Base-by-base conservation (phyloP, 768 basidiomycete genomes). In the Lepiota subincarnata region DNA sequence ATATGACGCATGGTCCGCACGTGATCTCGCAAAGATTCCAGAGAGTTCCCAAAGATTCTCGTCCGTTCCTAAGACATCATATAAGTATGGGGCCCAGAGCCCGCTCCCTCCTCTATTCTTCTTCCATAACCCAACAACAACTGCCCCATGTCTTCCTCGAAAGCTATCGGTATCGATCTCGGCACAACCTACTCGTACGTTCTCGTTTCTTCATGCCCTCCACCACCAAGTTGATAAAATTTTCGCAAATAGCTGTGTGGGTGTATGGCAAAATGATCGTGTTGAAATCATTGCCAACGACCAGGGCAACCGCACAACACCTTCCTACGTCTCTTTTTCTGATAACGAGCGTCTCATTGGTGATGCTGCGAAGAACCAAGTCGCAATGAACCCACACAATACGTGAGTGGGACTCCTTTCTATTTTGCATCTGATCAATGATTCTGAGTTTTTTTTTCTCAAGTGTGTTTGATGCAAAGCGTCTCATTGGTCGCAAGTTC, bases 231-330 rank as follows among this genome's bases (percentile, higher is more conserved):
- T 54, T 57, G 35, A 34, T 53, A 35, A 53, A 20, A 49, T 57
- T 50, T 56, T 59, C 44, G 66, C 50, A 55, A n/a, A 24, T 69
- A 94, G 91, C n/a, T 98, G 95, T 73, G 96, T 98, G 64, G 96
- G 91, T 81, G 95, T 98, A 58, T 98, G 95, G 94, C 92, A 95
- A 81, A 94, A 97, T 66, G 96, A 98, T 78, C 91, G 95, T 69
- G 95, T 97, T 60, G 95, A 97, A 76, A 97, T 97, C 78, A 98
- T 98, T 68, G 89, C 89, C 74, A 92, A 92, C 66, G 89, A 92
- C 73, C 90, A 92, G 78, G 89, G 90, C 69, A 92, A 96, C 77
- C 88, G 93, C 54, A 96, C 94, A 7, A 96, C 93, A 6, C 93
- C 94, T 13, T 96, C 94, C 6, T 96, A 95, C 70, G 94, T 97